phyloP scores from a whole-genome alignment of 2,329 filamentous ascomycete genomes.

The Huntiella savannae region DNA sequence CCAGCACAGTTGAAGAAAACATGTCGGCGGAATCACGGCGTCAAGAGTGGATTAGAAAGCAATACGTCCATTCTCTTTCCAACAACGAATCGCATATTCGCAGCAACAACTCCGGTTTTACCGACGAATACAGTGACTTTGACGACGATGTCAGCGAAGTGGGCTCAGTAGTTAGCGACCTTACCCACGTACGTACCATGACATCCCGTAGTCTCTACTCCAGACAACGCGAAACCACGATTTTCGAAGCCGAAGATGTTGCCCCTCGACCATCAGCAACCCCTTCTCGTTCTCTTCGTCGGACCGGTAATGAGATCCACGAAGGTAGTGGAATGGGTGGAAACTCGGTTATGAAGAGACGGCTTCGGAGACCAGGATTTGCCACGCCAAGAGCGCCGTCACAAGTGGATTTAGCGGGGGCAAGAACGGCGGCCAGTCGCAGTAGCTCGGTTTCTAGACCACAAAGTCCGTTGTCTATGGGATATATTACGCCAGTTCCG shows the following conservation, averaged over 20 bases:
- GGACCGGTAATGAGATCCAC: constrained; percentile 16
- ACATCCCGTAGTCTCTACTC: constrained; percentile 10
- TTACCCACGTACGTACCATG: constrained; percentile 11
- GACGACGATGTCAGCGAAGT: constrained; percentile 11
- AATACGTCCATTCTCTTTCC: constrained; percentile 11
- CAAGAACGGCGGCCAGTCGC: background rate
- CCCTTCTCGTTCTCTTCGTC: constrained; percentile 4
- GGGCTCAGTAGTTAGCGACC: constrained; percentile 10
- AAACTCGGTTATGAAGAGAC: constrained; percentile 17
- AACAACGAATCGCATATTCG: background rate
- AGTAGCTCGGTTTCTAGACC: background rate
- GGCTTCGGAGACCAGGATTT: constrained; percentile 18
- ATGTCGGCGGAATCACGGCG: constrained; percentile 9
- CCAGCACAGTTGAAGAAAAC: constrained; percentile 8
- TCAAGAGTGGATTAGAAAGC: constrained; percentile 11
- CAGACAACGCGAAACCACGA: constrained; percentile 9
- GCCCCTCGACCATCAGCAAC: constrained; percentile 4
- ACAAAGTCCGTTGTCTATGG: constrained; percentile 7
- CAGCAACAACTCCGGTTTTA: constrained; percentile 3
- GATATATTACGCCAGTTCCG: constrained; percentile 1
- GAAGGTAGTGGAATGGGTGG: constrained; percentile 17
- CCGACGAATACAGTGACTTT: constrained; percentile 9
- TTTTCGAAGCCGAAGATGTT: constrained; percentile 10
- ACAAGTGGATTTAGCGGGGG: constrained; percentile 18
- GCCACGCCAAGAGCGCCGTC: constrained; percentile 15